Evolutionary conservation across 2,329 filamentous ascomycete genomes (phyloP).

Genomic region (Botryotinia calthae): DNA sequence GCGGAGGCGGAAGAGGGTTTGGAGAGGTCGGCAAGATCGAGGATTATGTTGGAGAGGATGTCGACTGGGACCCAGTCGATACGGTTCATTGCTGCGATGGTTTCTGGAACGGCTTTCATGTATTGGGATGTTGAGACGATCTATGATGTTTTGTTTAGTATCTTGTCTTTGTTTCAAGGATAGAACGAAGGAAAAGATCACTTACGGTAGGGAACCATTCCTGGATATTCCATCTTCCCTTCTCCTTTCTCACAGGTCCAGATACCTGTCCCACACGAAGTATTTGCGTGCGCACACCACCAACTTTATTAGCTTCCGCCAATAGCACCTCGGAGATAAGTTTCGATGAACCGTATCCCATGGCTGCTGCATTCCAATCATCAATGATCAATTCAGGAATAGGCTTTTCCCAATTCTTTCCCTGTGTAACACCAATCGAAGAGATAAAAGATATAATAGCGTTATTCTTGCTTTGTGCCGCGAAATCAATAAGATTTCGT

Average conservation of each 20-base stretch:
- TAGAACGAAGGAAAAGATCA: background rate
- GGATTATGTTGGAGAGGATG: constrained; percentile 31
- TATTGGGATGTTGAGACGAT: constrained; percentile 41
- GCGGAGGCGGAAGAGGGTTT: constrained; percentile 23
- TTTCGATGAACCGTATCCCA: constrained; percentile 35
- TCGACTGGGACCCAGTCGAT: constrained; percentile 49
- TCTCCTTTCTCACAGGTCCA: constrained; percentile 40
- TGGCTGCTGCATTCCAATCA: constrained; percentile 38
- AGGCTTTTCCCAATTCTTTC: constrained; percentile 17
- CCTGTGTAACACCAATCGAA: constrained; percentile 28
- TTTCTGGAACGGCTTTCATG: constrained; percentile 41
- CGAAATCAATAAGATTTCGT: constrained; percentile 41
- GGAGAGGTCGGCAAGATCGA: constrained; percentile 34
- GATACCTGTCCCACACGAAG: constrained; percentile 50
- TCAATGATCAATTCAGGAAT: constrained; percentile 42
- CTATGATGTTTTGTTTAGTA: background rate
- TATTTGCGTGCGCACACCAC: constrained; percentile 43
- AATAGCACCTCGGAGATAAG: constrained; percentile 42
- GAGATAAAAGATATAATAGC: constrained; percentile 35
- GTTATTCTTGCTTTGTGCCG: constrained; percentile 16
- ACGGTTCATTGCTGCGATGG: constrained; percentile 38
- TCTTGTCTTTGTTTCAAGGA: no score
- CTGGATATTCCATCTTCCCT: constrained; percentile 52
- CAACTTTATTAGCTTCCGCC: constrained; percentile 40
- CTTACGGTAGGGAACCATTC: constrained; percentile 53